Conservation (phyloP, 2,329 filamentous ascomycete species). For the Didymella keratinophila region DNA sequence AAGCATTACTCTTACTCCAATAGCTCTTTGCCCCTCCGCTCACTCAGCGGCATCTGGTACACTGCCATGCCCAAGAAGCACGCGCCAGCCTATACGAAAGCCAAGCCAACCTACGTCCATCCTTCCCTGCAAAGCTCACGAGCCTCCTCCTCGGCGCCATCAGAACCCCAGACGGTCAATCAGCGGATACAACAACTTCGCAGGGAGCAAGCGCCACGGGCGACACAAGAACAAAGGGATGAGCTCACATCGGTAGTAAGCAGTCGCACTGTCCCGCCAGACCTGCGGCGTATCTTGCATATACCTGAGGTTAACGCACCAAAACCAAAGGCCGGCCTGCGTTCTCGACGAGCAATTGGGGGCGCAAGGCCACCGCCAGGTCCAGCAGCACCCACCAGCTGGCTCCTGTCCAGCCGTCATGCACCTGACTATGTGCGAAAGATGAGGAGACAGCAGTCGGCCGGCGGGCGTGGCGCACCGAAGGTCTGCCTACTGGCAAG, state of each 20-base stretch:
- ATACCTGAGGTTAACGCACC: slow-evolving; percentile 57
- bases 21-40: slow-evolving; percentile 4
- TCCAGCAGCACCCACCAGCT: slow-evolving; percentile 57
- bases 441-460: slow-evolving; percentile 27
- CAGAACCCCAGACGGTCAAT: slow-evolving; percentile 53
- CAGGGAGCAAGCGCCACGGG: slow-evolving; percentile 51
- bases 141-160: slow-evolving; percentile 31
- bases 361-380: slow-evolving; percentile 50
- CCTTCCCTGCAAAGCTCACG: slow-evolving; percentile 46
- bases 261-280: slow-evolving; percentile 55
- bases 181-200: slow-evolving; percentile 58
- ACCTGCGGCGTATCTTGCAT: slow-evolving; percentile 54
- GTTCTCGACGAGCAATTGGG: slow-evolving; percentile 34
- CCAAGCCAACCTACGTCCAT: slow-evolving; percentile 52
- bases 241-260: slow-evolving; percentile 53
- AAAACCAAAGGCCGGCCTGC: slow-evolving; percentile 52
- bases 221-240: slow-evolving; percentile 54
- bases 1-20: neutral
- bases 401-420: slow-evolving; percentile 49
- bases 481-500: slow-evolving; percentile 39
- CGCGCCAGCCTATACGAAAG: slow-evolving; percentile 51
- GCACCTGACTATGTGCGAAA: slow-evolving; percentile 31
- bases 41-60: slow-evolving; percentile 5
- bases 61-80: slow-evolving; percentile 59
- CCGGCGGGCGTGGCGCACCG: slow-evolving; percentile 5